Evolutionary conservation across 2,329 filamentous ascomycete genomes (phyloP), one percentile per base, ranked within the genome.

Genomic region (Colletotrichum tropicicola): DNA sequence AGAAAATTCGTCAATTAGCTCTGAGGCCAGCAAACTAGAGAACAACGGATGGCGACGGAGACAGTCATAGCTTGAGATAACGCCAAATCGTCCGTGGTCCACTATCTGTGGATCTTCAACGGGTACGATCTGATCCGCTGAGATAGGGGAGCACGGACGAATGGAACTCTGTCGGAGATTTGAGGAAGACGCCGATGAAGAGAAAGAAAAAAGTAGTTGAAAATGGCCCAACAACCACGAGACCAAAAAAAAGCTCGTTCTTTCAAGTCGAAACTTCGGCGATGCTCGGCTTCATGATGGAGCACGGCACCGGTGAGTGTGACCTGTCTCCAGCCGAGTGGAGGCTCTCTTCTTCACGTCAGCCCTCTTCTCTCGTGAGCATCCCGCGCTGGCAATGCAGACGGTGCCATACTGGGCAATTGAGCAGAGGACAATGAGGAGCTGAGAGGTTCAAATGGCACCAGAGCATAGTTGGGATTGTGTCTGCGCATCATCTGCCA

Each of bases 41-140:
- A 58, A 35, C 25, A 17, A 30, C 10, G 17, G 28, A 37, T 10
- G 32, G 55, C 55, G 19, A 53, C 30, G n/a, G 39, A 43, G 19
- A 19, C 39, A 62, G 39, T 54, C 59, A 54, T 48, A 53, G 44
- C 37, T 51, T 49, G 45, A 66, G 63, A 66, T 66, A 66, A 66
- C 30, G 52, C 10, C 45, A 32, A 41, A 39, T 17, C 37, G 17
- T 39, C 44, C n/a, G 13, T 12, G 32, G 51, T 54, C 25, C 41
- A 44, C 63, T 66, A 66, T 66, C 63, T 64, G 59, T 66, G 59
- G 63, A 59, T 64, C 63, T 48, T 30, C 28, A 27, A 63, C 37
- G 37, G 45, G 37, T 55, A 65, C 62, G 62, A 65, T 65, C 62
- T 62, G 57, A 62, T 56, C 51, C 62, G 51, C 57, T 45, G 37